Evolutionary conservation across 1,284 basidiomycete genomes (phyloP), one percentile per base, ranked within the genome.

Genomic region (Ganoderma leucocontextum): DNA sequence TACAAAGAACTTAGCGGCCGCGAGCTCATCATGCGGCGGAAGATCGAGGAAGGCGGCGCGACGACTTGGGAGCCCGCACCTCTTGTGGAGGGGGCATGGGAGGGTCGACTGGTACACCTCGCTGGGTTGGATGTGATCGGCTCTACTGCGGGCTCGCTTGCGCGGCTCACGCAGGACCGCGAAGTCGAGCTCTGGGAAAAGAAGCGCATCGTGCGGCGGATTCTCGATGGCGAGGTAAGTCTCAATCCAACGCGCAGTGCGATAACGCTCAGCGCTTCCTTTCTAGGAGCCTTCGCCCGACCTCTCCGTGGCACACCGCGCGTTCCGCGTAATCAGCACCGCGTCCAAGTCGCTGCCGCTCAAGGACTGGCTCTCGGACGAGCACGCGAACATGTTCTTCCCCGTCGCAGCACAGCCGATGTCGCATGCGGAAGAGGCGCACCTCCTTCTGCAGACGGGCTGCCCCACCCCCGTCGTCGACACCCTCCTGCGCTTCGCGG

Each of bases 331-430:
- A 53, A 86, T 91, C 69, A 82, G 81, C 63, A 91, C 89, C 1
- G 85, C 88, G 10, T 90, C 89, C 35, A 89, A 88, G 74, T 89
- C 88, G 1, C 77, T 86, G 1, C 85, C 86, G 13, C 78, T 90
- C 15, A 86, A 87, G 72, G 89, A 91, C 74, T 91, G 89, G 89
- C 82, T 91, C 35, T 82, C 84, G 0, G 85, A 86, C 69, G 89
- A 91, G 75, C 87, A 90, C 72, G 85, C 86, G 19, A 90, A 90
- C 75, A 90, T 90, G 88, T 90, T 91, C 82, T 87, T 90, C 77
- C 78, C 88, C 9, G 77, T 91, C 36, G 84, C 87, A 2, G 82
- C 84, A 52, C 85, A 86, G 72, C 88, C 89, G 1, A 91, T 91
- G 89, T 80, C 82, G 35, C 73, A 71, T 12, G 70, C 74, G 0